A percentile compares a stretch with the other conserved stretches of the same genome.
Conservation (phyloP, 1,284 basidiomycete genomes). For the Ustilago vetiveriae region DNA sequence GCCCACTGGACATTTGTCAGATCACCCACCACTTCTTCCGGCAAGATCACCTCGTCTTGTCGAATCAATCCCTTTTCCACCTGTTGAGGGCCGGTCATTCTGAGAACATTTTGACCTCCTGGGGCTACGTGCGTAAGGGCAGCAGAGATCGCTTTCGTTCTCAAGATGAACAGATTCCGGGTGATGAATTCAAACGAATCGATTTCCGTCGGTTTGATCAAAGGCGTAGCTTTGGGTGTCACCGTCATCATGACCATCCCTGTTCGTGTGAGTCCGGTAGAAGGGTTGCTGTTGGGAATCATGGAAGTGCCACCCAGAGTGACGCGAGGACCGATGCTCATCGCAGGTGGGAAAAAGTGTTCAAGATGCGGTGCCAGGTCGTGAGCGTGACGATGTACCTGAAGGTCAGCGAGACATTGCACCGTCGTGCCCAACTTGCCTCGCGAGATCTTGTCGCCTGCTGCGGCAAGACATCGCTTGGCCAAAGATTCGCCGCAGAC, state of each 20-base stretch:
- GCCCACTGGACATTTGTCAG: conserved; percentile 62
- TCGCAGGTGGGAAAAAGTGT: conserved; percentile 55
- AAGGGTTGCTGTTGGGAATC: conserved; percentile 56
- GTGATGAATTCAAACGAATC: conserved; percentile 62
- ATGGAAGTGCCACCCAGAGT: conserved; percentile 25
- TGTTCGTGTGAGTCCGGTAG: conserved; percentile 42
- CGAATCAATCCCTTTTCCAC: conserved; percentile 28
- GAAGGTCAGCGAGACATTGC: conserved; percentile 44
- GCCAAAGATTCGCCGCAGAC: conserved; percentile 60
- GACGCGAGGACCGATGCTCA: conserved; percentile 54
- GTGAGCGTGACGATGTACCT: conserved; percentile 26
- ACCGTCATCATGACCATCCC: conserved; percentile 52
- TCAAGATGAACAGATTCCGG: conserved; percentile 60
- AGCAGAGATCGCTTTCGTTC: conserved; percentile 41
- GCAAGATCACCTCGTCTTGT: conserved; percentile 41
- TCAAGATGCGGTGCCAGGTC: conserved; percentile 46
- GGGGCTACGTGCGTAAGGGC: conserved; percentile 60
- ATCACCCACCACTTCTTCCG: conserved; percentile 45
- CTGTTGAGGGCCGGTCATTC: conserved; percentile 45
- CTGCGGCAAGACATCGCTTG: conserved; percentile 46
- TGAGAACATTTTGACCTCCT: conserved; percentile 59
- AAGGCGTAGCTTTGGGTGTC: conserved; percentile 49
- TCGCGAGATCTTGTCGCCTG: conserved; percentile 38
- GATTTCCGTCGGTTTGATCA: conserved; percentile 48
- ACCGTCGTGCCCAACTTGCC: conserved; percentile 55